These are phyloP conservation scores for Bruguiera sexangula DNA, from an alignment of 345 rosid genomes.

Conservation along the genomic window DNA sequence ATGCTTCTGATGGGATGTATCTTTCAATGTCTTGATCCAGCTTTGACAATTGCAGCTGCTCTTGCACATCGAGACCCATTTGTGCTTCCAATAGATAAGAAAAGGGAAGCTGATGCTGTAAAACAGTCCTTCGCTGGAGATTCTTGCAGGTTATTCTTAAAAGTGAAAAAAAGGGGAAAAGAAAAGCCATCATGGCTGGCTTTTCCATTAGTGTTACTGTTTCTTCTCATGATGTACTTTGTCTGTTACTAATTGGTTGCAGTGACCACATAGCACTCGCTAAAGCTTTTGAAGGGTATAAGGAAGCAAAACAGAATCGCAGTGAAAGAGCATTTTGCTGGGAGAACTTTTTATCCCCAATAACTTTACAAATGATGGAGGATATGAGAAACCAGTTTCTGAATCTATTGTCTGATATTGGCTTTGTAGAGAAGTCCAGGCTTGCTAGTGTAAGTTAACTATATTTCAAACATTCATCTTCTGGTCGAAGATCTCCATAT, in stretches of 20 bases:
- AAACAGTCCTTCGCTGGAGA: slow-evolving; percentile 89
- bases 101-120: slow-evolving; percentile 85
- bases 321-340: slow-evolving; percentile 75
- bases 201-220: background rate
- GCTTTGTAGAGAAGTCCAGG: slow-evolving; percentile 86
- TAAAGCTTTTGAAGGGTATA: slow-evolving; percentile 84
- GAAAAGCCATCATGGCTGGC: slow-evolving; percentile 4
- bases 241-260: slow-evolving; percentile 22
- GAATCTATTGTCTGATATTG: slow-evolving; percentile 75
- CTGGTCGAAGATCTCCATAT: background rate
- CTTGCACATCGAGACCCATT: slow-evolving; percentile 89
- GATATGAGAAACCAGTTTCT: slow-evolving; percentile 93
- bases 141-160: slow-evolving; percentile 71
- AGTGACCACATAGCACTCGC: slow-evolving; percentile 97
- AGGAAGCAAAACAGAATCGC: slow-evolving; percentile 66
- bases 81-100: slow-evolving; percentile 77
- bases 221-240: background rate
- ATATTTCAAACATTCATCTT: background rate
- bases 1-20: slow-evolving; percentile 94
- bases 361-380: slow-evolving; percentile 88
- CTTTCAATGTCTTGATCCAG: slow-evolving; percentile 91
- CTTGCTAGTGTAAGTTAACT: slow-evolving; percentile 60
- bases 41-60: slow-evolving; percentile 93
- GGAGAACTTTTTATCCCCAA: slow-evolving; percentile 75
- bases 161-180: background rate